phyloP scores from a whole-genome alignment of 345 rosid species.

The Populus davidiana region DNA sequence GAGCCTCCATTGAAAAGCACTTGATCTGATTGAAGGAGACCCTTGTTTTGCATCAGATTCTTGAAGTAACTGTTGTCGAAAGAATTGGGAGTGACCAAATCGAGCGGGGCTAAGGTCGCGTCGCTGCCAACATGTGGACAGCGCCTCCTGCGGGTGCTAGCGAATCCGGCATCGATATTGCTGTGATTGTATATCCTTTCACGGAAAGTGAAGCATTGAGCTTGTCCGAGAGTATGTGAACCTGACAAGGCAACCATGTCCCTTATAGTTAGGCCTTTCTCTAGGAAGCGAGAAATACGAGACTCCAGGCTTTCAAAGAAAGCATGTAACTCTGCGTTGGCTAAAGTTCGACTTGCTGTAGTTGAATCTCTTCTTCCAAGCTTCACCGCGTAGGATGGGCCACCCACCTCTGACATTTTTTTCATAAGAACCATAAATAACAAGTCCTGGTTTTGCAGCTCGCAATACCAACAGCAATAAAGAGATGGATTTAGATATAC shows the following conservation, averaged over 20 bases:
- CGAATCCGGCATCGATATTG: constrained; percentile 15
- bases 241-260: constrained; percentile 29
- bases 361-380: constrained; percentile 28
- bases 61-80: no score
- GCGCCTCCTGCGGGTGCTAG: constrained; percentile 11
- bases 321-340: constrained; percentile 5
- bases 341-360: constrained; percentile 7
- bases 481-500: neutral
- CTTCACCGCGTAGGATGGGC: constrained; percentile 23
- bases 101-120: constrained; percentile 9
- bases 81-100: constrained; percentile 12
- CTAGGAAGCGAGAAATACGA: neutral
- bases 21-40: no score
- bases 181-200: constrained; percentile 5
- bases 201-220: neutral
- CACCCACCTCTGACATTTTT: constrained; percentile 13
- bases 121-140: constrained; percentile 9
- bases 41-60: no score
- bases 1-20: no score
- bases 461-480: neutral
- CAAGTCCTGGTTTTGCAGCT: no score
- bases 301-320: constrained; percentile 4
- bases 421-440: neutral
- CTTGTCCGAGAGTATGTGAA: constrained; percentile 15
- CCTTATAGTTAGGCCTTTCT: constrained; percentile 15